Evolutionary conservation across 1,139 yeast genomes (phyloP).

Genomic region (Debaryomyces fabryi): DNA sequence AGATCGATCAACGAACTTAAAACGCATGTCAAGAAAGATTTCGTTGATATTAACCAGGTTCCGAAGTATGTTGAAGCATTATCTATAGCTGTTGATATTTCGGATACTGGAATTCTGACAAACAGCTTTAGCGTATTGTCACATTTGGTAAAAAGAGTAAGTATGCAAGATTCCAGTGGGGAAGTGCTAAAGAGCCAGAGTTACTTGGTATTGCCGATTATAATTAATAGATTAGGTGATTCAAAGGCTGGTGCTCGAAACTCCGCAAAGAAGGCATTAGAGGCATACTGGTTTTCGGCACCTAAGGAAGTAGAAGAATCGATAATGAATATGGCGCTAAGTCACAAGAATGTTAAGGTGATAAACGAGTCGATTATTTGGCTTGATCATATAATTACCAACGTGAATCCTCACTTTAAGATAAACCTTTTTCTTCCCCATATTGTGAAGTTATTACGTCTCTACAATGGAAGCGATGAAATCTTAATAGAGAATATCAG

Average conservation of each 20-base stretch:
- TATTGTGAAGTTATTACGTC: conserved; percentile 22
- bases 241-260: conserved; percentile 42
- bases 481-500: conserved; percentile 21
- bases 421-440: conserved; percentile 31
- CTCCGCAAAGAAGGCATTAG: conserved; percentile 60
- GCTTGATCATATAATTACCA: conserved; percentile 34
- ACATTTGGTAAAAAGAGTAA: conserved; percentile 74
- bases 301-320: conserved; percentile 56
- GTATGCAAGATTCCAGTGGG: conserved; percentile 64
- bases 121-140: conserved; percentile 69
- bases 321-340: conserved; percentile 55
- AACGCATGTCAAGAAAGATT: conserved; percentile 68
- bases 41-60: conserved; percentile 56
- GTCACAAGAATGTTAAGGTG: conserved; percentile 40
- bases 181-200: conserved; percentile 50
- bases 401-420: conserved; percentile 37
- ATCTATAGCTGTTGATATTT: conserved; percentile 45
- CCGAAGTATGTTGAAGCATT: conserved; percentile 62
- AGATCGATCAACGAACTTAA: conserved; percentile 54
- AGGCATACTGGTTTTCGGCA: conserved; percentile 68
- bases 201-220: conserved; percentile 56
- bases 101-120: conserved; percentile 44
- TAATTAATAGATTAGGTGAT: conserved; percentile 57
- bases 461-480: conserved; percentile 11
- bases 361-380: conserved; percentile 45